Evolutionary conservation across 805 yeast species (phyloP).

Genomic region (Spathaspora sp.): DNA sequence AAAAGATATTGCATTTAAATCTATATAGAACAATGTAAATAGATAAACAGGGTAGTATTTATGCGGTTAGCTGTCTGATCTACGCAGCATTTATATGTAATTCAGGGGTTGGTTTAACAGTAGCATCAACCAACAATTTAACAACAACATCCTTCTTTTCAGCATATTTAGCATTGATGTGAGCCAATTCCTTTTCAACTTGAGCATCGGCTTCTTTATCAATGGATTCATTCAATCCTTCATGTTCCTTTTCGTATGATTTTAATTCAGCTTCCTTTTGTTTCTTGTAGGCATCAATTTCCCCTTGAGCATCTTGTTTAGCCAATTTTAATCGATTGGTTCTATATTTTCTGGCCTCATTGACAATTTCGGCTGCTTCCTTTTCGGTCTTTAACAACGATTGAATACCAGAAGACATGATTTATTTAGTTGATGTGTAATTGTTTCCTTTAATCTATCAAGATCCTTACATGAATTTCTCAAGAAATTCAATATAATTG

Average conservation of each 20-base stretch:
- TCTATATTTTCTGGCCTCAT: conserved; percentile 89
- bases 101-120: conserved; percentile 75
- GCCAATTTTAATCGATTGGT: conserved; percentile 89
- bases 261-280: conserved; percentile 81
- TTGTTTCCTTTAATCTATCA: neutral
- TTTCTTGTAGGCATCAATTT: conserved; percentile 80
- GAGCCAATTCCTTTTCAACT: conserved; percentile 66
- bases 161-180: conserved; percentile 61
- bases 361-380: conserved; percentile 94
- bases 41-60: neutral
- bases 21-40: neutral
- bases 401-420: conserved; percentile 54
- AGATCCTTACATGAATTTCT: no score
- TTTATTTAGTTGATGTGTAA: neutral
- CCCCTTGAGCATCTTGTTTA: conserved; percentile 86
- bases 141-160: conserved; percentile 66
- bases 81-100: conserved; percentile 69
- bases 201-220: conserved; percentile 75
- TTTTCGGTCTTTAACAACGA: conserved; percentile 85
- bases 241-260: conserved; percentile 65
- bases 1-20: neutral
- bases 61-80: neutral
- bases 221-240: conserved; percentile 71
- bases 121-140: conserved; percentile 74
- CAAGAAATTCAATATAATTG: no score